Evolutionary conservation across 192 early-diverging fungal species (phyloP), one percentile per base, ranked within the genome.

Genomic region (Phycomyces nitens): DNA sequence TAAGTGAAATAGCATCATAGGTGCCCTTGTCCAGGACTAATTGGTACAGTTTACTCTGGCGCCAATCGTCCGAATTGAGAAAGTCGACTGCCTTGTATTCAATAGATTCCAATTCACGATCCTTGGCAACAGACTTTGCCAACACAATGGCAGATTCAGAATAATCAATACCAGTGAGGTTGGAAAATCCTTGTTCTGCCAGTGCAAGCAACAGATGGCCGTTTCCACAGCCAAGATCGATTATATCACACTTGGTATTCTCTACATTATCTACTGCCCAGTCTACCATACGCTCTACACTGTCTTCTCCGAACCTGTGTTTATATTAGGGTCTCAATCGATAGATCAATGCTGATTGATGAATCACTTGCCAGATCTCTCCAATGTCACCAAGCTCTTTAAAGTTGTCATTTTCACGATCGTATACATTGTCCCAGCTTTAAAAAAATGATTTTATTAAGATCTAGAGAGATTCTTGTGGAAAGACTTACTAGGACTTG

Each of bases 151-250:
- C 90, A 12, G 83, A 76, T 3, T 77, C 71, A 0, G 92, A 93
- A 60, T 97, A 97, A 71, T 97, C 95, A 22, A 93, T 87, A 20
- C 95, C 95, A 0, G 78, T 69, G 22, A 97, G 73, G 52, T 89
- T 74, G 14, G 78, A 87, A 61, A 82, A 95, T 6, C 85, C 89
- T 21, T 87, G 75, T 4, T 79, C 79, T 1, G 84, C 83, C 18
- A 97, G 78, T 26, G 84, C 88, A 26, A 94, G 70, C 9, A 97
- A 80, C 34, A 97, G 68, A 68, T 97, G 92, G 0, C 95, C 95
- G 70, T 97, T 97, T 20, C 95, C 95, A 64, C 92, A 95, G 1
- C 95, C 94, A 12, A 97, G 80, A 69, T 97, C 95, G 4, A 95
- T 75, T 34, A 93, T 80, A 26, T 65, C 60, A 23, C 68, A 68